These are phyloP conservation scores for Actinomucor elegans DNA, from an alignment of 371 early-diverging fungal species.

Conservation along the genomic window DNA sequence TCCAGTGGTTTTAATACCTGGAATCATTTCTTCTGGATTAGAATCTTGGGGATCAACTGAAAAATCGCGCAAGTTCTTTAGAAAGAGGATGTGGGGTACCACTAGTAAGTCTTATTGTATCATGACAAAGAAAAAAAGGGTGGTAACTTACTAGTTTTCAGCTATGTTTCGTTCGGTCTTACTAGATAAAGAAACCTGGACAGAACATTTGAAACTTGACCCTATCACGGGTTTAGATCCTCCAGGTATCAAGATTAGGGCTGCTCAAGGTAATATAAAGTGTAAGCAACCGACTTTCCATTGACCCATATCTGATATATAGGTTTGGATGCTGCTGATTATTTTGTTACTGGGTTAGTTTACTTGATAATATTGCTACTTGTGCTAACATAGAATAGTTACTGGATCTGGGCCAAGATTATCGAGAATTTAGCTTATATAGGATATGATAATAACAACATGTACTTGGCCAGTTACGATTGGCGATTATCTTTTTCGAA, in stretches of 20 bases:
- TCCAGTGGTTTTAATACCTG: slow-evolving; percentile 89
- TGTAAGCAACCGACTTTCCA: neutral
- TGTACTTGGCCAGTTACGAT: slow-evolving; percentile 89
- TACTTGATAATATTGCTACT: too few relatives aligned
- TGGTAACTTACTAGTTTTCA: slow-evolving; percentile 1
- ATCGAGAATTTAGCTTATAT: slow-evolving; percentile 84
- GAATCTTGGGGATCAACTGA: slow-evolving; percentile 88
- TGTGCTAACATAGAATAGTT: too few relatives aligned
- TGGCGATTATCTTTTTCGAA: slow-evolving; percentile 87
- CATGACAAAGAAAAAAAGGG: neutral
- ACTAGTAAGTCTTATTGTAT: slow-evolving; percentile 42
- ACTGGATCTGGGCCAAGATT: slow-evolving; percentile 92
- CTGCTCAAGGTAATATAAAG: slow-evolving; percentile 78
- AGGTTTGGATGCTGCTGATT: slow-evolving; percentile 92
- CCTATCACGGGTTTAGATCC: slow-evolving; percentile 87
- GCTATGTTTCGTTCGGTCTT: slow-evolving; percentile 82
- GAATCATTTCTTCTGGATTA: slow-evolving; percentile 88
- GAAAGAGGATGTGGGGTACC: slow-evolving; percentile 94
- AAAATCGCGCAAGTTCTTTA: slow-evolving; percentile 77
- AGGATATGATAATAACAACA: slow-evolving; percentile 88
- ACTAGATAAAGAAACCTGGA: slow-evolving; percentile 87
- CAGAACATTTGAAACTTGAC: slow-evolving; percentile 80
- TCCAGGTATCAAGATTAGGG: slow-evolving; percentile 78
- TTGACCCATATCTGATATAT: neutral
- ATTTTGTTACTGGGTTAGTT: slow-evolving; percentile 70